Evolutionary conservation across 1,284 basidiomycete genomes (phyloP), one percentile per base, ranked within the genome.

Genomic region (Boletellus deceptivus): DNA sequence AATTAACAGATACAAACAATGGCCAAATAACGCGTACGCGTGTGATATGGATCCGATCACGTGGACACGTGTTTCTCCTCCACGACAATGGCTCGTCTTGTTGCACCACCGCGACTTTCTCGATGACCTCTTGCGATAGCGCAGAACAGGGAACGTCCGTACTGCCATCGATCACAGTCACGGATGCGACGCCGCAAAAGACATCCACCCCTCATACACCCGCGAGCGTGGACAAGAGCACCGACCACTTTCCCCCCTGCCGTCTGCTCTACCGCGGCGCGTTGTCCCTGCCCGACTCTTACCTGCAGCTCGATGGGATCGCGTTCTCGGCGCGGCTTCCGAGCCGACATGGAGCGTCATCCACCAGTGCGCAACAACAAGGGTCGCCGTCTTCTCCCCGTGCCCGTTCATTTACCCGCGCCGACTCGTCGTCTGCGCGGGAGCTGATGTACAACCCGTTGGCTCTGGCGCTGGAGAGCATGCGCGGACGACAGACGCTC

Each of bases 211-310:
- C 7, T 18, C 42, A 14, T 22, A 54, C 57, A 0, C 47, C 52
- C 11, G 18, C 31, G 3, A 50, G 43, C 42, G 29, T 49, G 1
- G 36, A 22, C 14, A 58, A 55, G 8, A 20, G 24, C 4, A 22
- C 25, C n/a, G 59, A 61, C 29, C 29, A 31, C 29, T 10, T 31
- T 13, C 41, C 40, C 2, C 41, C 41, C 6, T 63, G 64, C 40
- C 83, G 87, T 42, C 74, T 89, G 0, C 75, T 91, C 17, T 91
- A 89, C 60, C 82, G 86, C 38, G 88, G 88, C 6, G 78, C 86
- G 0, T 74, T 91, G n/a, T 82, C 84, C 3, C 64, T 90, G 0
- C 82, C 86, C 4, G 86, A 88, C 58, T 89, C 88, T 0, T 72
- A 85, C 46, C 68, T 90, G 17, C 69, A 78, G 3, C 78, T 90